These are phyloP conservation scores for Fonsecaea monophora DNA, from an alignment of 2,329 filamentous ascomycete species.

Conservation along the genomic window DNA sequence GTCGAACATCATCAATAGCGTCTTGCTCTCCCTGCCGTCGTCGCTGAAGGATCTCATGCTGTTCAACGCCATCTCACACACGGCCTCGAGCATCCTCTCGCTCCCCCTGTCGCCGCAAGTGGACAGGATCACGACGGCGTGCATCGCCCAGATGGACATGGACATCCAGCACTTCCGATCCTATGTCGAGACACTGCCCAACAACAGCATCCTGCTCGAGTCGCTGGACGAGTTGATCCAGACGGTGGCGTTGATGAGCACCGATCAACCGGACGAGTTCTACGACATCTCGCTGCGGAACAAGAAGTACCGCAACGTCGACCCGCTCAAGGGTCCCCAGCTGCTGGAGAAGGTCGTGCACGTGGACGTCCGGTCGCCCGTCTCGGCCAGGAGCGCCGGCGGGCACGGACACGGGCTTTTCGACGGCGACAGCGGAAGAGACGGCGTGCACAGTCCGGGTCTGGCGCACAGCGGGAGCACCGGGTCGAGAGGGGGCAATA, in stretches of 20 bases:
- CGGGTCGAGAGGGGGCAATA: conserved; percentile 21
- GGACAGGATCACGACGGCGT: conserved; percentile 84
- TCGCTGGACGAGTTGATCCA: conserved; percentile 93
- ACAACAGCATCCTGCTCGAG: conserved; percentile 85
- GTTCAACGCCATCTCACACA: conserved; percentile 92
- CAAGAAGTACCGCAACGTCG: conserved; percentile 91
- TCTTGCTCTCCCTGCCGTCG: conserved; percentile 86
- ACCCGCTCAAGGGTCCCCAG: conserved; percentile 85
- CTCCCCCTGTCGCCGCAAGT: conserved; percentile 80
- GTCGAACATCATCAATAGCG: conserved; percentile 95
- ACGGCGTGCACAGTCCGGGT: conserved; percentile 50
- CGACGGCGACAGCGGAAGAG: conserved; percentile 19
- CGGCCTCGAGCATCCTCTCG: conserved; percentile 76
- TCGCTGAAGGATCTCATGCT: conserved; percentile 98
- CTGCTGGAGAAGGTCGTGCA: conserved; percentile 78
- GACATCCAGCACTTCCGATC: conserved; percentile 84
- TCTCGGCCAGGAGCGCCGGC: conserved; percentile 2
- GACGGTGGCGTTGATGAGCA: conserved; percentile 85
- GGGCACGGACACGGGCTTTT: conserved; percentile 7
- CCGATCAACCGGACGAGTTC: conserved; percentile 93
- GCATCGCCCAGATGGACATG: conserved; percentile 77
- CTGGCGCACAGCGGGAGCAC: conserved; percentile 46
- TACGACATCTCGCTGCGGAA: conserved; percentile 90
- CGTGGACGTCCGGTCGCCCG: conserved; percentile 25
- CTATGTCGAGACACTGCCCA: conserved; percentile 80